Percentiles rank a stretch among this genome's conserved stretches.
Conservation (phyloP, 306 rosid species). For the Betula pendula region DNA sequence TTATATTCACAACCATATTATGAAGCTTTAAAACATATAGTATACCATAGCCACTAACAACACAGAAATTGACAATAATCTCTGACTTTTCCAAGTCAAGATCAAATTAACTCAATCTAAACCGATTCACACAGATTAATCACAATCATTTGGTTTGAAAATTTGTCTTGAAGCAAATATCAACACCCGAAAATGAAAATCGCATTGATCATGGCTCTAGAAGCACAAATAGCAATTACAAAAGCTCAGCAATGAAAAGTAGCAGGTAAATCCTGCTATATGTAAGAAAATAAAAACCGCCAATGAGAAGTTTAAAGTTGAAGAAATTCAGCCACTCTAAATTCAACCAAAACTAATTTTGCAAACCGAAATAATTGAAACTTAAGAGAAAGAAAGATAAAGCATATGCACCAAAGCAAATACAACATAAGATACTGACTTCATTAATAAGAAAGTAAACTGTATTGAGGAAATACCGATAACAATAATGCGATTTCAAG, state of each 20-base stretch:
- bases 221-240: not conserved
- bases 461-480: slow-evolving; percentile 58
- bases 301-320: not conserved
- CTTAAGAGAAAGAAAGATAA: not conserved
- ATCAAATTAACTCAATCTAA: not conserved
- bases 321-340: not conserved
- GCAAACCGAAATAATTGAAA: not conserved
- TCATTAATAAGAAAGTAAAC: slow-evolving; percentile 25
- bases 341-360: not conserved
- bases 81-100: not conserved
- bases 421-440: not conserved
- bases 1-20: not conserved
- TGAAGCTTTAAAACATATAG: not conserved
- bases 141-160: not conserved
- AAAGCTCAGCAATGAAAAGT: not conserved
- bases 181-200: not conserved
- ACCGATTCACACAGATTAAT: not conserved
- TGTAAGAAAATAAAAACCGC: not conserved
- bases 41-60: not conserved
- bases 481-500: slow-evolving; percentile 85
- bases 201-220: not conserved
- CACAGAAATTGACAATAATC: not conserved
- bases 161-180: not conserved
- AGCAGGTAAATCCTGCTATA: not conserved
- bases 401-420: not conserved